phyloP scores from a whole-genome alignment of 1,284 basidiomycete genomes.

The Inonotus obliquus region DNA sequence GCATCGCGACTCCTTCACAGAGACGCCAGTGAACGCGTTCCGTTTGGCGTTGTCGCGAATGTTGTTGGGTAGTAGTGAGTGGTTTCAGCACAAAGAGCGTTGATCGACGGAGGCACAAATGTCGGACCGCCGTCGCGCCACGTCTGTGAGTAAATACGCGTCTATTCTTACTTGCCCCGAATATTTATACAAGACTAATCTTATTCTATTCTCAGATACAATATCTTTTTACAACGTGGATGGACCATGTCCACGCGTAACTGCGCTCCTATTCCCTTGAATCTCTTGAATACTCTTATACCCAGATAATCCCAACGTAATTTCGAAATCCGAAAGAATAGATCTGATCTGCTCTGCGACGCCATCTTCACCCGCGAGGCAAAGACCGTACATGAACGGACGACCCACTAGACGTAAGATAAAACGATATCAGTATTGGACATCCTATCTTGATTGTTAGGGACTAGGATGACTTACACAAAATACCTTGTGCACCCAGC shows the following conservation, averaged over 20 bases:
- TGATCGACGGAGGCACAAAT: neutral
- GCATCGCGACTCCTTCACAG: neutral
- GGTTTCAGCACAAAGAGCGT: neutral
- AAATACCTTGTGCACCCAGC: constrained; percentile 59
- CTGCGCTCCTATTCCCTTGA: constrained; percentile 13
- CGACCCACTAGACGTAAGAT: constrained; percentile 36
- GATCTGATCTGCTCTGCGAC: constrained; percentile 48
- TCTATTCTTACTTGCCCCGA: neutral
- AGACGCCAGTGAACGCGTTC: neutral
- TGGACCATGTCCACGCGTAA: neutral
- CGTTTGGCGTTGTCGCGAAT: neutral
- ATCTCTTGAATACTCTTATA: constrained; percentile 37
- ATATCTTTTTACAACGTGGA: neutral
- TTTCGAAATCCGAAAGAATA: constrained; percentile 51
- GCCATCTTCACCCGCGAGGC: constrained; percentile 47
- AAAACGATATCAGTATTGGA: neutral
- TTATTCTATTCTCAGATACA: neutral
- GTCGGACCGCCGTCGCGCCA: neutral
- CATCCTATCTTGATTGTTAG: neutral
- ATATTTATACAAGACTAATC: neutral
- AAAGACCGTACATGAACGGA: constrained; percentile 48
- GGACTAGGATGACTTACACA: constrained; percentile 40
- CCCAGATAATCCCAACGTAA: constrained; percentile 44
- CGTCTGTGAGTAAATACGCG: neutral
- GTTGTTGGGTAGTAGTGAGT: neutral